A percentile compares a stretch with the other conserved stretches of the same genome.
Conservation (phyloP, 2,329 filamentous ascomycete species). For the Incumbomyces lentus region DNA sequence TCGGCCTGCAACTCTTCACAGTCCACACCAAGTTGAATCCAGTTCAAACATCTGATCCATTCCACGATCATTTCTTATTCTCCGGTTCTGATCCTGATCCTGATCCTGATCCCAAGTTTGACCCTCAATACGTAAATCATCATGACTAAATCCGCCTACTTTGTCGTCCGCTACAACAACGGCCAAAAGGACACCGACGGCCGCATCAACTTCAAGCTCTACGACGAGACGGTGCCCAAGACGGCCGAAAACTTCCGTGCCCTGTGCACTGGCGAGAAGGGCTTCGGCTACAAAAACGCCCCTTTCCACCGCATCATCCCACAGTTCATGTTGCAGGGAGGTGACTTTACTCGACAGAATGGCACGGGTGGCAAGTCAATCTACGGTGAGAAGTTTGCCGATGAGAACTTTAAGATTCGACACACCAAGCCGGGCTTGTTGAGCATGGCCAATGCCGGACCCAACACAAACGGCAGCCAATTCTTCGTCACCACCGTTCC, state of each 20-base stretch:
- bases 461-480: constrained; percentile 55
- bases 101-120: no score
- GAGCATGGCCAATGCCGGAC: constrained; percentile 53
- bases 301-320: constrained; percentile 62
- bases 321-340: constrained; percentile 57
- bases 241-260: constrained; percentile 61
- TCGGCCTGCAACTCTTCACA: no score
- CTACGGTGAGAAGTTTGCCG: constrained; percentile 55
- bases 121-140: constrained; percentile 60
- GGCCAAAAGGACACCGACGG: constrained; percentile 44
- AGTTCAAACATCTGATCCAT: no score
- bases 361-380: constrained; percentile 59
- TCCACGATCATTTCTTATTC: no score
- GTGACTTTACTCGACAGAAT: constrained; percentile 1
- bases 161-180: constrained; percentile 52
- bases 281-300: constrained; percentile 56
- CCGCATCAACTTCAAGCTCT: constrained; percentile 84
- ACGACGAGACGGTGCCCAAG: constrained; percentile 75
- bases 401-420: constrained; percentile 64
- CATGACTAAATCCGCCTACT: constrained; percentile 59
- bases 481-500: constrained; percentile 63
- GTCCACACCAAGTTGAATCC: no score
- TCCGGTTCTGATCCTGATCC: no score
- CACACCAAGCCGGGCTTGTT: constrained; percentile 55
- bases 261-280: constrained; percentile 56